A percentile compares a stretch with the other conserved stretches of the same genome.
These are phyloP conservation scores for Dionaea muscipula DNA, from an alignment of 179 eudicot species.

Conservation along the genomic window DNA sequence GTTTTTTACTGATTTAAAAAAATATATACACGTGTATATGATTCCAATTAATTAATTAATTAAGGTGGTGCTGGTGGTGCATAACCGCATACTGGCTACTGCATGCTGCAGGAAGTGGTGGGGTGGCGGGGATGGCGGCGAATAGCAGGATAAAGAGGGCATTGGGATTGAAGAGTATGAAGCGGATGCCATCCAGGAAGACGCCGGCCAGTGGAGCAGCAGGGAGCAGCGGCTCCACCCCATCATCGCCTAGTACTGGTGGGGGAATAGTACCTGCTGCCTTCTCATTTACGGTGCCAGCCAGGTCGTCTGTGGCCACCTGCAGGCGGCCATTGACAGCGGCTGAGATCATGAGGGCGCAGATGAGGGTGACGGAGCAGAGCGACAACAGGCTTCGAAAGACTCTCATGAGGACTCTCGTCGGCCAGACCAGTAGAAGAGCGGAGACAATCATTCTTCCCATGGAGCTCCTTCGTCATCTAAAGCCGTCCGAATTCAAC, in stretches of 20 bases:
- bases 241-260: conserved; percentile 20
- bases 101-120: conserved; percentile 16
- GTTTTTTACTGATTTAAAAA: too few species aligned
- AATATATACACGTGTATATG: too few species aligned
- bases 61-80: too few species aligned
- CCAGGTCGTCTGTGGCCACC: conserved; percentile 13
- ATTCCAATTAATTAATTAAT: too few species aligned
- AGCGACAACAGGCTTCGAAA: conserved; percentile 81
- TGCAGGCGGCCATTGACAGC: conserved; percentile 60
- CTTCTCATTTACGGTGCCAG: conserved; percentile 28
- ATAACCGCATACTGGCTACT: too few species aligned
- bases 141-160: conserved; percentile 69
- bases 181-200: conserved; percentile 35
- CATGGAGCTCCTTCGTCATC: conserved; percentile 81
- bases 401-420: conserved; percentile 91
- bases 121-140: conserved; percentile 78
- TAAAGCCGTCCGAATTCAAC: conserved; percentile 71
- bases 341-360: conserved; percentile 90
- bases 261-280: conserved; percentile 17
- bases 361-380: conserved; percentile 89
- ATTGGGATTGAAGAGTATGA: conserved; percentile 54
- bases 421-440: conserved; percentile 87
- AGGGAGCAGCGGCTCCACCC: not conserved
- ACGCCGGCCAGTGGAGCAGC: conserved; percentile 28
- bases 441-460: conserved; percentile 90